Conservation (phyloP, 257 asterid genomes). For the Forsythia viridissima region DNA sequence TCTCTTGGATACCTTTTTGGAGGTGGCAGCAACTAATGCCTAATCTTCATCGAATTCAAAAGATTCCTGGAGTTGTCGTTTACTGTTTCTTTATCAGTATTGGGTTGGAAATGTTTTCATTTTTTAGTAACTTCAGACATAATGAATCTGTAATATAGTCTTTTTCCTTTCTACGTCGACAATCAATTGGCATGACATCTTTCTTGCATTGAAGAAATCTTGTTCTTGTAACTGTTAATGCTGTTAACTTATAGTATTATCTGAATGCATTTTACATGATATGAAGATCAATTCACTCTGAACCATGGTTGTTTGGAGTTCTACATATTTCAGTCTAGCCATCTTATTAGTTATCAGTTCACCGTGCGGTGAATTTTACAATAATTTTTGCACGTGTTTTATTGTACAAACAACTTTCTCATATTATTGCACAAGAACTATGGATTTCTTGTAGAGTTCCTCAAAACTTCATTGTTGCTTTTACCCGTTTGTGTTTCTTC, state of each 20-base stretch:
- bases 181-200: constrained; percentile 3
- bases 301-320: no score
- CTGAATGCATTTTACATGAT: no score
- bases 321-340: no score
- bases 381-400: no score
- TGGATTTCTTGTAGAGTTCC: no score
- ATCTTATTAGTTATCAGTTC: no score
- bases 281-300: no score
- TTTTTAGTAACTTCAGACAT: constrained; percentile 21
- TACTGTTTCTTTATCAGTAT: not conserved
- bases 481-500: no score
- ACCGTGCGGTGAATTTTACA: no score
- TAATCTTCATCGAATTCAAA: constrained; percentile 6
- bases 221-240: constrained; percentile 21
- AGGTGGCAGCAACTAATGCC: constrained; percentile 32
- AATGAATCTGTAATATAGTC: constrained; percentile 27
- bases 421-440: no score
- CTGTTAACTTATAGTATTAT: not conserved
- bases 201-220: constrained; percentile 13
- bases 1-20: constrained; percentile 56
- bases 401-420: no score
- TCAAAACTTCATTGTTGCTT: no score
- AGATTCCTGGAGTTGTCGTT: constrained; percentile 13
- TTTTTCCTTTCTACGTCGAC: constrained; percentile 22
- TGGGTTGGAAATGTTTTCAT: constrained; percentile 19